Base-by-base conservation (phyloP, 1,284 basidiomycete genomes). In the Blastosporella zonata region DNA sequence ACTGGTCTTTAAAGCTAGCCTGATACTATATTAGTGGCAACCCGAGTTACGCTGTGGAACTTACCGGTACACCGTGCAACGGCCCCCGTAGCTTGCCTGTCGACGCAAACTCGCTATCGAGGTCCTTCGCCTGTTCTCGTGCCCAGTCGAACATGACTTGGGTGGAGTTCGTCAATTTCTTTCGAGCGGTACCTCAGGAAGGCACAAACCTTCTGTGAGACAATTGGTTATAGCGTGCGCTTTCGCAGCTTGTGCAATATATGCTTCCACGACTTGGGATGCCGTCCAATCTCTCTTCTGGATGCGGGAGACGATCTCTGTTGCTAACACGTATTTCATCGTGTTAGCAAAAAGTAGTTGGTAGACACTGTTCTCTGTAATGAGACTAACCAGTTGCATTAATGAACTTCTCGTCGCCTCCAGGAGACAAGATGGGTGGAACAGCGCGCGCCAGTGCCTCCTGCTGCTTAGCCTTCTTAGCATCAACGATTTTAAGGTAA, bases 41-140 rank as follows among this genome's bases (percentile, higher is more conserved):
- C 33, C 39, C 18, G 28, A 27, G 27, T 31, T 17, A 29, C 9
- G n/a, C 12, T 27, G 15, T 22, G 37, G 15, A 67, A 64, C 82
- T 81, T 46, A 91, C 78, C 3, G 93, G 93, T 13, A 96, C 81
- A 22, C 92, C 92, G 62, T 90, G 89, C 29, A 93, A 72, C 8
- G 81, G 81, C 0, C 93, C 93, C 15, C 75, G 74, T 21, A 90
- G 59, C 52, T 69, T 69, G 38, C 78, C 78, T 0, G 84, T 87
- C 12, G 61, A 55, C 1, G 74, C 71, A 58, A 87, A 90, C 55
- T 87, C 80, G 3, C 68, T 67, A 59, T 93, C 90, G 2, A 92
- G 74, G 31, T 73, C 73, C 37, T 69, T 68, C 0, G 88, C 89
- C 50, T 77, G 74, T 49, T 73, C 62, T n/a, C 80, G 72, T 2